These are phyloP conservation scores for Dactylonectria macrodidyma DNA, from an alignment of 2,329 filamentous ascomycete species.

Conservation along the genomic window DNA sequence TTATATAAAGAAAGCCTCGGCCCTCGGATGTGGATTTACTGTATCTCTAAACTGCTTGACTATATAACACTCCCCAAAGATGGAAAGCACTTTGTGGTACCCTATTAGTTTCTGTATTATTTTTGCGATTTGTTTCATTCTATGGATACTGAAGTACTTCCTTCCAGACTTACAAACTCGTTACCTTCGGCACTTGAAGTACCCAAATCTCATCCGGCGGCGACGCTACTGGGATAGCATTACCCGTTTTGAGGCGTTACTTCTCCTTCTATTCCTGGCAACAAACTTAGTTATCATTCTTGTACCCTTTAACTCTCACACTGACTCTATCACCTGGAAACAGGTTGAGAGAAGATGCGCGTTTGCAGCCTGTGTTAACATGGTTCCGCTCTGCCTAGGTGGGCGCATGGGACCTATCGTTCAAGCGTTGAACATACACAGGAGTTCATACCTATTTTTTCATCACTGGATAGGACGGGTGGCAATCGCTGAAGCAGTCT, in stretches of 20 bases:
- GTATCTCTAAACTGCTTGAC: too few relatives aligned
- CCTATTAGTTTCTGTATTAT: not conserved
- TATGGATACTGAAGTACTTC: not conserved
- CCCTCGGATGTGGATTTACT: too few relatives aligned
- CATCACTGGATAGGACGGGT: not conserved
- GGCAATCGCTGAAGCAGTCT: not conserved
- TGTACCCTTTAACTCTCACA: not conserved
- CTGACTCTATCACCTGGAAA: not conserved
- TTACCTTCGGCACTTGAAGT: not conserved
- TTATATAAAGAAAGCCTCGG: too few relatives aligned
- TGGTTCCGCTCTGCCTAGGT: not conserved
- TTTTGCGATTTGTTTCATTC: not conserved
- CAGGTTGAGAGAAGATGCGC: not conserved
- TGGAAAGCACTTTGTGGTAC: not conserved
- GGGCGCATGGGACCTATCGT: not conserved
- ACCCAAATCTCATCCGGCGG: not conserved
- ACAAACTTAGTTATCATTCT: not conserved
- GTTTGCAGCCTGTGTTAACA: not conserved
- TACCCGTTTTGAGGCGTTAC: not conserved
- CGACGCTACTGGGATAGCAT: not conserved
- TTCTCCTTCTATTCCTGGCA: not conserved
- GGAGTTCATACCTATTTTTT: not conserved
- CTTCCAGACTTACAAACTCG: not conserved
- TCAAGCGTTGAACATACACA: not conserved
- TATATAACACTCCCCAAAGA: not conserved